Conservation (phyloP, 2,329 filamentous ascomycete species). For the Cyphellophora europaea region DNA sequence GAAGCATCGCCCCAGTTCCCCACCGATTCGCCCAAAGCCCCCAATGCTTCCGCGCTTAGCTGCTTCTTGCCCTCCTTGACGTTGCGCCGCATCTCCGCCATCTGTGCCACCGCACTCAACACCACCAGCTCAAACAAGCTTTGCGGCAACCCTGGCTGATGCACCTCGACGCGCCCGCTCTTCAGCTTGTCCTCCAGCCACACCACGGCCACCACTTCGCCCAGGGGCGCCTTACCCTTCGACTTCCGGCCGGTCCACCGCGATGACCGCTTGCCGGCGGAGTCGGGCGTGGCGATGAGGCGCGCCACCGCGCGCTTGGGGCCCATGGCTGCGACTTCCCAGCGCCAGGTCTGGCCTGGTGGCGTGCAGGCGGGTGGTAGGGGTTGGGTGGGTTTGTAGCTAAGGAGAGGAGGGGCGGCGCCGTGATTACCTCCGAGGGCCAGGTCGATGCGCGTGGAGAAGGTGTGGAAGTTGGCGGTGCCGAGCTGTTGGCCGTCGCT, state of each 20-base stretch:
- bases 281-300: too few species aligned
- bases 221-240: constrained; percentile 3
- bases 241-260: too few species aligned
- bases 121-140: constrained; percentile 4
- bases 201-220: constrained; percentile 1
- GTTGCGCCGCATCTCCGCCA: constrained; percentile 3
- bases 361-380: too few species aligned
- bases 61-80: too few species aligned
- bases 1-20: too few species aligned
- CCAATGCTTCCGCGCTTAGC: too few species aligned
- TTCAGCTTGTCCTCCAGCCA: constrained; percentile 1
- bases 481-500: constrained; percentile 2
- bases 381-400: too few species aligned
- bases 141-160: background rate
- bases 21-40: too few species aligned
- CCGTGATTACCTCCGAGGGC: too few species aligned
- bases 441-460: constrained; percentile 6
- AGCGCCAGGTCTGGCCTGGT: background rate
- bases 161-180: constrained; percentile 4
- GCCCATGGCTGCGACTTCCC: constrained; percentile 1
- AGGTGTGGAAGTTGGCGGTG: constrained; percentile 5
- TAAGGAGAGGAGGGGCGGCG: too few species aligned
- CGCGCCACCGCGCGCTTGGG: constrained; percentile 1
- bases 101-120: constrained; percentile 5
- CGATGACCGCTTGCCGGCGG: too few species aligned